Evolutionary conservation across 768 basidiomycete genomes (phyloP), one percentile per base, ranked within the genome.

Genomic region (Mycena indigotica): DNA sequence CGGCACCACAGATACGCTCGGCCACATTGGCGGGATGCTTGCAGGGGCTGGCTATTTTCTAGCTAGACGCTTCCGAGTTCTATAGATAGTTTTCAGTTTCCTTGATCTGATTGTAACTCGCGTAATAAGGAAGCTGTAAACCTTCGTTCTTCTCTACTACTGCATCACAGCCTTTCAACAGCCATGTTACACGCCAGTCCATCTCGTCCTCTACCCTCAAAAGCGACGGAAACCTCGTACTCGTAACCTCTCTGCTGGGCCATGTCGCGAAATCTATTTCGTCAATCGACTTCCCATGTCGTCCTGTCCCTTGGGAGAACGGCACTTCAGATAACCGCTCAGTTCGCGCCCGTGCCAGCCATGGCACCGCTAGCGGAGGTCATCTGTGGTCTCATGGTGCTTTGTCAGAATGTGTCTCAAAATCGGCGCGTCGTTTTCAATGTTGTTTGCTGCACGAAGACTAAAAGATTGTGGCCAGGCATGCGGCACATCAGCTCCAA

Each of bases 11-110:
- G 85, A 89, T 67, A 82, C 82, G 3, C 78, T 84, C 10, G 88
- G 86, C 8, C 89, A 92, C 67, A 77, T 91, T 19, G 88, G 83
- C 0, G 89, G 89, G 15, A 66, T 89, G 17, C 64, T 87, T 4
- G 77, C 81, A 49, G 89, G 89, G 15, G 70, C 83, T 35, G 82
- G 72, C 13, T 90, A 84, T 67, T 89, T 72, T 65, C 23, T 82
- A 17, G 60, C 67, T 6, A 72, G 72, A 46, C 72, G 78, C 30
- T 75, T 74, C 58, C 69, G 76, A 40, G 58, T 76, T 28, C 66
- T 71, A 58, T 70, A 58, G 52, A 35, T 39, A 44, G n/a, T 49
- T 35, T 29, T 28, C 17, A 26, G 19, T 25, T n/a, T 53, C 21
- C 52, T 19, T n/a, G n/a, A n/a, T n/a, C n/a, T n/a, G n/a, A n/a